phyloP scores from a whole-genome alignment of 441 rosid species.

The Adansonia madagascariensis region DNA sequence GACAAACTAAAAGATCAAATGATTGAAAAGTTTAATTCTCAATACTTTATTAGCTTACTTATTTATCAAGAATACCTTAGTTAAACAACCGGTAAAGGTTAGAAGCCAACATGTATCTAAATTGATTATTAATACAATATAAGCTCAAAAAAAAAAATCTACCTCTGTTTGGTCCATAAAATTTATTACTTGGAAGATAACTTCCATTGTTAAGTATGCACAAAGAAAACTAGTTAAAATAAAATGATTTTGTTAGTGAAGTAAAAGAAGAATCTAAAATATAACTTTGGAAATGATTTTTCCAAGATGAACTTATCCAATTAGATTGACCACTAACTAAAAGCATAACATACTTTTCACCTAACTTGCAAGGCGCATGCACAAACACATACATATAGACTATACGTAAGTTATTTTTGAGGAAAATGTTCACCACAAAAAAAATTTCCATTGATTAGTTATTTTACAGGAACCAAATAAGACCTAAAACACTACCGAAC shows the following conservation, averaged over 20 bases:
- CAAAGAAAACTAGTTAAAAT: not conserved
- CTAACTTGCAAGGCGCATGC: not conserved
- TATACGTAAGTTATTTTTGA: not conserved
- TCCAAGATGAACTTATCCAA: not conserved
- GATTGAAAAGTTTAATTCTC: slow-evolving; percentile 2
- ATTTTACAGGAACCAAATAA: slow-evolving; percentile 5
- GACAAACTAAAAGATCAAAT: slow-evolving; percentile 16
- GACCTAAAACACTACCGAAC: not conserved
- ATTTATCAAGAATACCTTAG: not conserved
- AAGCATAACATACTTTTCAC: not conserved
- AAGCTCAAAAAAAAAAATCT: not conserved
- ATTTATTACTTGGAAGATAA: not conserved
- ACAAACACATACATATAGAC: not conserved
- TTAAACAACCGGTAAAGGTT: not conserved
- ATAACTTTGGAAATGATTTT: not conserved
- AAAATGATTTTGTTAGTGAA: not conserved
- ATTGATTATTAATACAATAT: not conserved
- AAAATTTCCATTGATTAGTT: not conserved
- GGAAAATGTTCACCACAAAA: not conserved
- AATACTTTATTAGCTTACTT: not conserved
- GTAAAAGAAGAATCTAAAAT: slow-evolving; percentile 8
- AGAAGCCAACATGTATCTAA: not conserved
- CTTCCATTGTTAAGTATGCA: not conserved
- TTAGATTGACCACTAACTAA: slow-evolving; percentile 15
- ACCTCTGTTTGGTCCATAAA: not conserved